phyloP scores from a whole-genome alignment of 2,329 filamentous ascomycete species.

The Cercospora nicotianae region DNA sequence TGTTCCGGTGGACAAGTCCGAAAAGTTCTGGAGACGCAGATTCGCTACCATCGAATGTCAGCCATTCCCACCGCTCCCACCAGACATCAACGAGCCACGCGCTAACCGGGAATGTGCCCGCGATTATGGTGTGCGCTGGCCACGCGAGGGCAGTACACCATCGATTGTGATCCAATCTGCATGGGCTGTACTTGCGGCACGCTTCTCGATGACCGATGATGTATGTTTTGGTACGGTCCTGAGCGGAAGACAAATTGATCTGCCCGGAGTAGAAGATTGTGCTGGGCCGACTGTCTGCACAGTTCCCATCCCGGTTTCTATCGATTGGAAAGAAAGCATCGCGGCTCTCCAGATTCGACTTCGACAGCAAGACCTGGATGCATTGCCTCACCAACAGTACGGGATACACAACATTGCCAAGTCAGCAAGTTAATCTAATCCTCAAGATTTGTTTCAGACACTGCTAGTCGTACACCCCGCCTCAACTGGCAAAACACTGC shows the following conservation, averaged over 20 bases:
- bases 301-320: conserved; percentile 10
- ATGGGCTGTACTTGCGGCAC: conserved; percentile 12
- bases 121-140: not conserved
- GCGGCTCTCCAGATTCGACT: conserved; percentile 4
- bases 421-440: not conserved
- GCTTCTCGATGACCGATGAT: conserved; percentile 2
- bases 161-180: conserved; percentile 8
- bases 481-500: not conserved
- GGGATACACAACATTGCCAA: conserved; percentile 9
- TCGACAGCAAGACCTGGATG: conserved; percentile 9
- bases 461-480: conserved; percentile 50
- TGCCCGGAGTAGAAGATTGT: conserved; percentile 11
- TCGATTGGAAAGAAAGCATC: conserved; percentile 1
- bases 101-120: not conserved
- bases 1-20: not conserved
- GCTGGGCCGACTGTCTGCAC: conserved; percentile 20
- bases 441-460: conserved; percentile 58
- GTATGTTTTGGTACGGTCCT: conserved; percentile 15
- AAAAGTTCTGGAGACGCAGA: conserved; percentile 1
- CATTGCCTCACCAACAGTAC: conserved; percentile 17
- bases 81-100: not conserved
- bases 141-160: not conserved
- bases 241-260: conserved; percentile 14
- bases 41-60: not conserved
- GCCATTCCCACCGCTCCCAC: conserved; percentile 6